These are phyloP conservation scores for Globisporangium takayamanum DNA, from an alignment of 352 stramenopile species.

Conservation along the genomic window DNA sequence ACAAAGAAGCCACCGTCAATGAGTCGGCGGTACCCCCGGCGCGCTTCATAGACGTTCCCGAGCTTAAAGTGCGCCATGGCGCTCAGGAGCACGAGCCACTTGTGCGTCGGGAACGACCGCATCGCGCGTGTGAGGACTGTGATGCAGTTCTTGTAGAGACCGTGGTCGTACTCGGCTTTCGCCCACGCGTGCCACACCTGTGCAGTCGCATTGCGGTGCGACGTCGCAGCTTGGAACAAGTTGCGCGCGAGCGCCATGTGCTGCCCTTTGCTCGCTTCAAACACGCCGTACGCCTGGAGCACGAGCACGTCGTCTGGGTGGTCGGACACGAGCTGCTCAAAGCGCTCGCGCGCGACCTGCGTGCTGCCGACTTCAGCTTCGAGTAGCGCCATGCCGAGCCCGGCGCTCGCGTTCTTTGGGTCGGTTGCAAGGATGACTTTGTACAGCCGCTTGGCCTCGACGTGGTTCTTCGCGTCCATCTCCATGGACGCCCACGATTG, in stretches of 20 bases:
- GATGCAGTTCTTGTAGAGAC: slow-evolving; percentile 69
- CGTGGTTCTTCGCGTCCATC: slow-evolving; percentile 63
- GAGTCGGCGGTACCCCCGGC: slow-evolving; percentile 59
- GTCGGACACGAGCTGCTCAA: slow-evolving; percentile 40
- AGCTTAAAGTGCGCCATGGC: slow-evolving; percentile 78
- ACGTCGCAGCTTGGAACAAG: slow-evolving; percentile 49
- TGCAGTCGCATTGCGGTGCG: slow-evolving; percentile 44
- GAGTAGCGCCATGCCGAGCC: slow-evolving; percentile 65
- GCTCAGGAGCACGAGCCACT: slow-evolving; percentile 73
- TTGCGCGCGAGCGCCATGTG: slow-evolving; percentile 57
- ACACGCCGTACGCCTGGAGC: slow-evolving; percentile 66
- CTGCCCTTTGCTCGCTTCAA: slow-evolving; percentile 62
- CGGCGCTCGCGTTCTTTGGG: slow-evolving; percentile 52
- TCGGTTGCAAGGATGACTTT: slow-evolving; percentile 80
- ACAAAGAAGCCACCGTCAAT: slow-evolving; percentile 69
- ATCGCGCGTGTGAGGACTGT: slow-evolving; percentile 59
- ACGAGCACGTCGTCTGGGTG: slow-evolving; percentile 67
- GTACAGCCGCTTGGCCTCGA: slow-evolving; percentile 73
- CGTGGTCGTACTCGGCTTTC: slow-evolving; percentile 75
- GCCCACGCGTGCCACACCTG: slow-evolving; percentile 86
- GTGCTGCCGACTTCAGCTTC: slow-evolving; percentile 52
- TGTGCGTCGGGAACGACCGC: slow-evolving; percentile 66
- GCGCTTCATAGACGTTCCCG: slow-evolving; percentile 67
- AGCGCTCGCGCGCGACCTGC: slow-evolving; percentile 50
- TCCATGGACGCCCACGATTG: slow-evolving; percentile 86